phyloP scores from a whole-genome alignment of 805 yeast species.

The Saccharomyces kudriavzevii region DNA sequence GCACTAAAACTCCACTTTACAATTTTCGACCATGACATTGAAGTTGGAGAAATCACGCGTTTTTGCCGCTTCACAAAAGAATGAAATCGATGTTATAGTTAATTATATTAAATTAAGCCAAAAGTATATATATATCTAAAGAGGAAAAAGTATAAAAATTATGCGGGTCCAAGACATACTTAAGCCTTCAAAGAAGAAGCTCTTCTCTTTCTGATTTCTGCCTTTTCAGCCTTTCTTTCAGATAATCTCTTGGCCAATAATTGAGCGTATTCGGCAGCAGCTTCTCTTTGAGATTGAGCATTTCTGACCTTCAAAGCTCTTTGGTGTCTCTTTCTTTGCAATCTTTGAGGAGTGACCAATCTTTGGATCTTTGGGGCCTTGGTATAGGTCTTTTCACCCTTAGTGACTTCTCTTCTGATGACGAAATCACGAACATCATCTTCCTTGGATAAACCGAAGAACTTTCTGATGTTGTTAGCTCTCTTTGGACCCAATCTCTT shows the following conservation, averaged over 20 bases:
- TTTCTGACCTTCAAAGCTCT: slow-evolving; percentile 88
- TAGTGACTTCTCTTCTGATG: slow-evolving; percentile 95
- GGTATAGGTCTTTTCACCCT: slow-evolving; percentile 97
- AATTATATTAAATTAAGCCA: slow-evolving; percentile 7
- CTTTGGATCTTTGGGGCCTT: slow-evolving; percentile 99
- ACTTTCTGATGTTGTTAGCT: slow-evolving; percentile 99
- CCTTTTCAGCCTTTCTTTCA: slow-evolving; percentile 97
- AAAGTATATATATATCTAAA: slow-evolving; percentile 15
- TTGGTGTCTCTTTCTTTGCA: slow-evolving; percentile 98
- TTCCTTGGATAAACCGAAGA: slow-evolving; percentile 71
- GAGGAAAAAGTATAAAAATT: slow-evolving; percentile 10
- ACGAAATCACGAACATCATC: slow-evolving; percentile 67
- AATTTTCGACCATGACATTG: no score
- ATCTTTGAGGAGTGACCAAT: slow-evolving; percentile 96
- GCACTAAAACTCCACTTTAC: neutral
- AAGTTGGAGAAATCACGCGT: neutral
- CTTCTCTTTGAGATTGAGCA: slow-evolving; percentile 99
- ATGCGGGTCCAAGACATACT: slow-evolving; percentile 17
- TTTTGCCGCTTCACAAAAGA: neutral
- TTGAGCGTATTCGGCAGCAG: slow-evolving; percentile 99
- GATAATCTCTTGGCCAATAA: slow-evolving; percentile 95
- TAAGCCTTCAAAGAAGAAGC: slow-evolving; percentile 96
- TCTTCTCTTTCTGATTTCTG: slow-evolving; percentile 99
- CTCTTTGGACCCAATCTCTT: slow-evolving; percentile 99
- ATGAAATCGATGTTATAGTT: neutral